Conservation (phyloP, 352 stramenopile genomes). For the Thraustochytrium sp. region DNA sequence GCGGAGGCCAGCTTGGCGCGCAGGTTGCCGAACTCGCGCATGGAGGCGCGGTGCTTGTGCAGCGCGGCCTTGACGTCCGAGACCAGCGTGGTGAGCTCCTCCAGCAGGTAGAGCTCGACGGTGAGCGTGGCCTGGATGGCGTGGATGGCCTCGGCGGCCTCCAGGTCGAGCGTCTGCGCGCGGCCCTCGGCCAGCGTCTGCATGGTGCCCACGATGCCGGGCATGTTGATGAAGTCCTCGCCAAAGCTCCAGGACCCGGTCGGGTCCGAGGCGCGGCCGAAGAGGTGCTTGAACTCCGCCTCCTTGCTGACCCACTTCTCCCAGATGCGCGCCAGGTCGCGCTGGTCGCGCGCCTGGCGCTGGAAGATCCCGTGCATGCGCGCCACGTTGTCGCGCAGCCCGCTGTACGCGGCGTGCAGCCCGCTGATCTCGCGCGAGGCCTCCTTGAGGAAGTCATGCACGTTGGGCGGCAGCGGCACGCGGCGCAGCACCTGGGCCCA, state of each 20-base stretch:
- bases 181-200: conserved; percentile 7
- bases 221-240: conserved; percentile 31
- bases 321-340: neutral
- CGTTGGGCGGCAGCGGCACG: conserved; percentile 5
- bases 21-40: conserved; percentile 13
- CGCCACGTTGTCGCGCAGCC: neutral
- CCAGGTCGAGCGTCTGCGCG: neutral
- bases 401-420: neutral
- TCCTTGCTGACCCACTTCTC: conserved; percentile 10
- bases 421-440: neutral
- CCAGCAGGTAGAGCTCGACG: neutral
- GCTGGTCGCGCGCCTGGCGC: neutral
- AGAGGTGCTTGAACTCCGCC: neutral
- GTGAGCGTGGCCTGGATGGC: neutral
- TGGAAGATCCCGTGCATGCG: conserved; percentile 10
- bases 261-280: neutral
- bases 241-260: neutral
- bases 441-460: neutral
- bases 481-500: conserved; percentile 14
- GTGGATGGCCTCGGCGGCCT: neutral
- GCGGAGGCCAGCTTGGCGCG: neutral
- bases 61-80: conserved; percentile 6
- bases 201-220: neutral
- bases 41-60: neutral
- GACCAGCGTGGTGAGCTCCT: neutral